These are phyloP conservation scores for Escovopsis sp. DNA, from an alignment of 2,329 filamentous ascomycete species.

Conservation along the genomic window DNA sequence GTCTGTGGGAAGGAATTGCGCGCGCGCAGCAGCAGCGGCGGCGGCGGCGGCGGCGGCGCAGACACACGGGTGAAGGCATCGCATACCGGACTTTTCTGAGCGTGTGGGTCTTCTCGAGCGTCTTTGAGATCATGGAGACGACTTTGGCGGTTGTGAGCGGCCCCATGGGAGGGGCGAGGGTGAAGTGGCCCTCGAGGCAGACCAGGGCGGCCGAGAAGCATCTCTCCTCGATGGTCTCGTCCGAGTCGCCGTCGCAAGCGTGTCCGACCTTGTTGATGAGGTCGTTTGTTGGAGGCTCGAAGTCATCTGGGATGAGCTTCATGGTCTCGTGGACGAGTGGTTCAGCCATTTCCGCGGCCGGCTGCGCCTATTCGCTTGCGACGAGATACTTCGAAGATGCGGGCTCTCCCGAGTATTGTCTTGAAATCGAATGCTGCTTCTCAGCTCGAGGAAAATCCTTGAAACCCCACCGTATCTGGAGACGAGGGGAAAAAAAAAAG, in stretches of 20 bases:
- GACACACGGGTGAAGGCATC: conserved; percentile 15
- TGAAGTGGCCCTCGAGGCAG: conserved; percentile 47
- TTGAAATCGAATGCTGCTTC: neutral
- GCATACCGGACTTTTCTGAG: conserved; percentile 43
- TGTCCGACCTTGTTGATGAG: conserved; percentile 3
- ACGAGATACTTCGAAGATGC: conserved; percentile 1
- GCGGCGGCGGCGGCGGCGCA: too few relatives aligned
- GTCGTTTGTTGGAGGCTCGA: conserved; percentile 2
- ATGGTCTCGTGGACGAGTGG: conserved; percentile 7
- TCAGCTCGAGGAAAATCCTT: neutral
- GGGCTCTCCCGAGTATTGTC: neutral
- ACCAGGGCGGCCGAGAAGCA: conserved; percentile 46
- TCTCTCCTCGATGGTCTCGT: conserved; percentile 47
- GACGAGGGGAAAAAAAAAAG: neutral
- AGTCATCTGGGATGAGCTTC: conserved; percentile 14
- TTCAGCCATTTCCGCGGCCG: neutral
- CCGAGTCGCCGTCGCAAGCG: conserved; percentile 8
- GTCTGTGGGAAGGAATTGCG: too few relatives aligned
- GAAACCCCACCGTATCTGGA: neutral
- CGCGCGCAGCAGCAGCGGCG: too few relatives aligned
- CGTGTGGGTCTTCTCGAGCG: conserved; percentile 49
- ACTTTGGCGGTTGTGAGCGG: conserved; percentile 39
- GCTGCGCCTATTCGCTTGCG: neutral
- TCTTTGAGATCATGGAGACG: conserved; percentile 42
- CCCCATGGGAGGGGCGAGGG: conserved; percentile 41